These are phyloP conservation scores for Ceratocystis colombiana DNA, from an alignment of 2,329 filamentous ascomycete genomes.

Conservation along the genomic window DNA sequence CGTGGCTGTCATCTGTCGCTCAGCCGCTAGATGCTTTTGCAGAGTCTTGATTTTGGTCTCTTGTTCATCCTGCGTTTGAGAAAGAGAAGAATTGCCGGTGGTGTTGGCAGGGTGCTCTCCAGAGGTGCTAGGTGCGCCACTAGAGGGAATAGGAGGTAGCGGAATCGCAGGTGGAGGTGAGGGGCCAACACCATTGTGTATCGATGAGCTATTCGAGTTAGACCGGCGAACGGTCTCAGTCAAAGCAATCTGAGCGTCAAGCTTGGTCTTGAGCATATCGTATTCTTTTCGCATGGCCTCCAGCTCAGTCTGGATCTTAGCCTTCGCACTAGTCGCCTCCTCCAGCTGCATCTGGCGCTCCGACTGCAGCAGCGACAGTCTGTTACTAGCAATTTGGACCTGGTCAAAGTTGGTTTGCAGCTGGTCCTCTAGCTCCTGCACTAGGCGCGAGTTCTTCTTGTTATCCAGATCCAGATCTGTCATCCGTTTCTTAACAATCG, in stretches of 20 bases:
- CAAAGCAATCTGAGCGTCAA: conserved; percentile 36
- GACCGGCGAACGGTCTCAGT: conserved; percentile 45
- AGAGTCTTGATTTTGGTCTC: conserved; percentile 91
- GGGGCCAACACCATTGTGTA: conserved; percentile 78
- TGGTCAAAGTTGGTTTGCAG: conserved; percentile 92
- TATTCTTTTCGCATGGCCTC: conserved; percentile 60
- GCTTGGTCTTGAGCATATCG: conserved; percentile 54
- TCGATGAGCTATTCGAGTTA: conserved; percentile 53
- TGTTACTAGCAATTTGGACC: conserved; percentile 73
- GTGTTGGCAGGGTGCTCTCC: conserved; percentile 34
- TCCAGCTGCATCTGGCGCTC: conserved; percentile 67
- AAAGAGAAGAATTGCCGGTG: conserved; percentile 47
- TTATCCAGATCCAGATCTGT: conserved; percentile 55
- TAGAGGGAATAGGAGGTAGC: conserved; percentile 75
- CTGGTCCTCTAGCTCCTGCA: conserved; percentile 95
- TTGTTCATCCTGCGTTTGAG: conserved; percentile 84
- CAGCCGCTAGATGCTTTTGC: conserved; percentile 89
- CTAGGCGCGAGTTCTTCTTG: conserved; percentile 81
- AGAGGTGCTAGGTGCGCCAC: conserved; percentile 29
- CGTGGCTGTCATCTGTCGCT: conserved; percentile 91
- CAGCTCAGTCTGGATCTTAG: conserved; percentile 56
- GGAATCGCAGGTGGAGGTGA: conserved; percentile 93
- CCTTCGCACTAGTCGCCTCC: conserved; percentile 59
- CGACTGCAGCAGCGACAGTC: conserved; percentile 69
- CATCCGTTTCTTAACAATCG: conserved; percentile 57